Base-by-base conservation (phyloP, 2,329 filamentous ascomycete genomes). In the Trichoderma sp. region DNA sequence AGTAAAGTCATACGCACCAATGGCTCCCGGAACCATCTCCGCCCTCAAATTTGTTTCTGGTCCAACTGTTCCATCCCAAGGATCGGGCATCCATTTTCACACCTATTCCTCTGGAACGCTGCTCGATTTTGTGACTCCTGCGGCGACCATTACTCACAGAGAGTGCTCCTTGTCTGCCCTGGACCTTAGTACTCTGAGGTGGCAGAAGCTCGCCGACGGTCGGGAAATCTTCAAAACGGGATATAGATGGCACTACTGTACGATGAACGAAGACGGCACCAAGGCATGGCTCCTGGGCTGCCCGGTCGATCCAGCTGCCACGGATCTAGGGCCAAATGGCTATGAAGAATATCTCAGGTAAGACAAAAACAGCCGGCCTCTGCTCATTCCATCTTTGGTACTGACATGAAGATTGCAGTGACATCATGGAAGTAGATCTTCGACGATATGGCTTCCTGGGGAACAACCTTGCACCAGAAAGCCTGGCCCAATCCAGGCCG, bases 221-320 rank as follows among this genome's bases (percentile, higher is more conserved):
- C 92, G 93, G 64, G 96, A 99, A 79, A 91, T 99, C 39, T 99
- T 98, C 82, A 93, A 93, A 76, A 85, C 90, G 0, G 93, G 92
- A n/a, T 98, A 96, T 80, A 90, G 95, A 72, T 99, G 96, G 96
- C 95, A 98, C 80, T 99, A 99, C 79, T 98, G 96, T 80, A 97
- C 94, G 3, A 92, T 98, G 82, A 97, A 98, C 79, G 91, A 96
- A 73, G 93, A 97, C 76, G 95, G 95, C 6, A 98, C 96, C 7
- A 97, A 97, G 79, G 96, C 94, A 8, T 99, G 96, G 95, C 85
- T 99, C 28, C 87, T 99, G n/a, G 96, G 96, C 9, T 98, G 94
- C 77, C 93, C 93, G 3, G 91, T 93, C 4, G 94, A 97, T 74
- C 84, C 87, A 53, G 83, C 87, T 20, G 85, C 87, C 7, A 89